Evolutionary conservation across 1,284 basidiomycete genomes (phyloP).

Genomic region (Pascua guehoae): DNA sequence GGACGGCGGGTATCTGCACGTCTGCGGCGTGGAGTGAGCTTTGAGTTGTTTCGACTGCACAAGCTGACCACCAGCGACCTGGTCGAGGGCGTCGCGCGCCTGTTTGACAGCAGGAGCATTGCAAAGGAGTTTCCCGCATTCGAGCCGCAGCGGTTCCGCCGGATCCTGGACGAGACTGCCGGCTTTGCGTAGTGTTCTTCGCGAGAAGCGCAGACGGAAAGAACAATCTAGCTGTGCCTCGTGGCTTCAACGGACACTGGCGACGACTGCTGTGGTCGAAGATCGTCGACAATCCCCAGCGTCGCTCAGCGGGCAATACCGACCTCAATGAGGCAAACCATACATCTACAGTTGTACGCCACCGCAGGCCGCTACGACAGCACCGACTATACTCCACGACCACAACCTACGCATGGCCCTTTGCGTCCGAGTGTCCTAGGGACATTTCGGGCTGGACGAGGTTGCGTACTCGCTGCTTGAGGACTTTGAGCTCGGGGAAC

Average conservation of each 20-base stretch:
- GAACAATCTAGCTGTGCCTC: no score
- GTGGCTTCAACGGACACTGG: no score
- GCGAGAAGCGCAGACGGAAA: no score
- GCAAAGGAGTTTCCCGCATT: conserved; percentile 18
- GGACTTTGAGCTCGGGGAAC: conserved; percentile 66
- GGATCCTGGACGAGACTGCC: conserved; percentile 14
- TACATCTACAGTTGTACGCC: no score
- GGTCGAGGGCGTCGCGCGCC: not conserved
- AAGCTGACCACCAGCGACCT: conserved; percentile 7
- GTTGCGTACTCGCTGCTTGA: conserved; percentile 86
- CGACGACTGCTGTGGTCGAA: no score
- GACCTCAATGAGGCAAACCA: no score
- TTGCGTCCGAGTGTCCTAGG: conserved; percentile 73
- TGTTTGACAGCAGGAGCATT: conserved; percentile 1
- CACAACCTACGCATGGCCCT: not conserved
- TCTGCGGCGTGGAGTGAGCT: conserved; percentile 52
- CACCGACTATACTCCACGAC: no score
- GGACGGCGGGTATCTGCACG: conserved; percentile 60
- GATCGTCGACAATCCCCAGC: no score
- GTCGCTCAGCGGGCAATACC: no score
- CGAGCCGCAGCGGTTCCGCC: conserved; percentile 11
- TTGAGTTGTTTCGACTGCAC: not conserved
- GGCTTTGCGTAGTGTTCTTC: conserved; percentile 7
- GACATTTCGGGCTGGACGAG: conserved; percentile 69
- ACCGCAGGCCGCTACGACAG: no score